Evolutionary conservation across 257 asterid species (phyloP).

Genomic region (Thymus mandschuricus): DNA sequence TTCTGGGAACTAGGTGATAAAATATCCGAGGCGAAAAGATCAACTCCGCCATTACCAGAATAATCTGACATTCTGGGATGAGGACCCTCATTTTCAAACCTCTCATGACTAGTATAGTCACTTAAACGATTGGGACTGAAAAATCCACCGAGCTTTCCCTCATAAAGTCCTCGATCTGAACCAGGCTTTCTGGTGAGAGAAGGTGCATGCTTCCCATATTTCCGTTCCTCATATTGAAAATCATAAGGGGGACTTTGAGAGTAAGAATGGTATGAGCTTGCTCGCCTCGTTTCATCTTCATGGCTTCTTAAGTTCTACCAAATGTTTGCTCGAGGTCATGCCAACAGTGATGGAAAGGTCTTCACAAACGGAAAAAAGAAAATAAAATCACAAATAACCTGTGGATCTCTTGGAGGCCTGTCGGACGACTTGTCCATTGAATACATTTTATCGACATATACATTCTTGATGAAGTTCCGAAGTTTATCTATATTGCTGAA

Average conservation of each 20-base stretch:
- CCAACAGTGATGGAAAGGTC: conserved; percentile 27
- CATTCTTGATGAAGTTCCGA: conserved; percentile 79
- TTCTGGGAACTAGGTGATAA: conserved; percentile 61
- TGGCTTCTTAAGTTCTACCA: conserved; percentile 65
- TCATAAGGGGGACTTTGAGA: conserved; percentile 99
- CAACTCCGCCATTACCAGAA: conserved; percentile 67
- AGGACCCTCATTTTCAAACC: conserved; percentile 65
- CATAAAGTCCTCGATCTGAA: conserved; percentile 86
- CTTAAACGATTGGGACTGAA: conserved; percentile 70
- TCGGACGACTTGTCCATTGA: conserved; percentile 56
- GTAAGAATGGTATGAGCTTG: conserved; percentile 95
- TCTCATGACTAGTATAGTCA: conserved; percentile 53
- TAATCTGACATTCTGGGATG: conserved; percentile 60
- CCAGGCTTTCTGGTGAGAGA: conserved; percentile 76
- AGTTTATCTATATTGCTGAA: conserved; percentile 85
- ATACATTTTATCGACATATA: conserved; percentile 68
- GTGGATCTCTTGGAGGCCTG: conserved; percentile 80
- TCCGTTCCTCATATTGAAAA: conserved; percentile 94
- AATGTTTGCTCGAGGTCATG: conserved; percentile 35
- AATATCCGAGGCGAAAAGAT: conserved; percentile 52
- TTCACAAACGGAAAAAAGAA: not conserved
- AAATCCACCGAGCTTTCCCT: conserved; percentile 78
- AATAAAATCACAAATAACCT: conserved; percentile 48
- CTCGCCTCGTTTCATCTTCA: conserved; percentile 81
- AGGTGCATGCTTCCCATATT: conserved; percentile 75